A percentile compares a stretch with the other conserved stretches of the same genome.
phyloP scores from a whole-genome alignment of 805 yeast genomes.

The Lachancea fermentati region DNA sequence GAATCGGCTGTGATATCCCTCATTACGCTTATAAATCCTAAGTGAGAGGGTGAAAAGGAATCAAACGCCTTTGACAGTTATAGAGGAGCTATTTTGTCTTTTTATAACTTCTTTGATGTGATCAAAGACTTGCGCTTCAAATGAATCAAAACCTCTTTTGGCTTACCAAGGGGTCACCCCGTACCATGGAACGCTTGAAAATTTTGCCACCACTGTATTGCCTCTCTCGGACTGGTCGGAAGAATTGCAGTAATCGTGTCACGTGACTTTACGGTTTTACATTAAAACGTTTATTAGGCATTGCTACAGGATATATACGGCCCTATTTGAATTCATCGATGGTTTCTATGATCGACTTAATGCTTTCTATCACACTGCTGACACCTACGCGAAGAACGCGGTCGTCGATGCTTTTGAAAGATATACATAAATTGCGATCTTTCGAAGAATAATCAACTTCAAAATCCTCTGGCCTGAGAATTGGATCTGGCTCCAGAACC shows the following conservation, averaged over 20 bases:
- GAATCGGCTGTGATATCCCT: constrained; percentile 1
- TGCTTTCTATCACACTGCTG: constrained; percentile 69
- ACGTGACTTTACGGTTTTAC: background rate
- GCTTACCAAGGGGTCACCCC: background rate
- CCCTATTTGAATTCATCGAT: constrained; percentile 45
- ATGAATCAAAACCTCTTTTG: background rate
- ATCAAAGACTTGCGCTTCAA: background rate
- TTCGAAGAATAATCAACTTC: constrained; percentile 39
- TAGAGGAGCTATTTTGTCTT: background rate
- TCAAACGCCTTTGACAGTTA: background rate
- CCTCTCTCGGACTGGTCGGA: background rate
- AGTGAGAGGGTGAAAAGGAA: background rate
- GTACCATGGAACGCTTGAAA: background rate
- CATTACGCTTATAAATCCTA: background rate
- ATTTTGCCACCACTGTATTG: background rate
- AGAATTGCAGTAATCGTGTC: background rate
- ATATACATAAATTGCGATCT: constrained; percentile 37
- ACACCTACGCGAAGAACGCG: constrained; percentile 79
- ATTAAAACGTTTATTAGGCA: background rate
- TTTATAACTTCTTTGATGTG: background rate
- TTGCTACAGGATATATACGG: background rate
- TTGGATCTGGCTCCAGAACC: constrained; percentile 74
- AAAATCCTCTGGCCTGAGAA: constrained; percentile 65
- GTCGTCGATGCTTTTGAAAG: constrained; percentile 60
- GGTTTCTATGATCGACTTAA: constrained; percentile 74